A percentile compares a stretch with the other conserved stretches of the same genome.
phyloP scores from a whole-genome alignment of 352 stramenopile species.

The Elongisporangium undulatum region DNA sequence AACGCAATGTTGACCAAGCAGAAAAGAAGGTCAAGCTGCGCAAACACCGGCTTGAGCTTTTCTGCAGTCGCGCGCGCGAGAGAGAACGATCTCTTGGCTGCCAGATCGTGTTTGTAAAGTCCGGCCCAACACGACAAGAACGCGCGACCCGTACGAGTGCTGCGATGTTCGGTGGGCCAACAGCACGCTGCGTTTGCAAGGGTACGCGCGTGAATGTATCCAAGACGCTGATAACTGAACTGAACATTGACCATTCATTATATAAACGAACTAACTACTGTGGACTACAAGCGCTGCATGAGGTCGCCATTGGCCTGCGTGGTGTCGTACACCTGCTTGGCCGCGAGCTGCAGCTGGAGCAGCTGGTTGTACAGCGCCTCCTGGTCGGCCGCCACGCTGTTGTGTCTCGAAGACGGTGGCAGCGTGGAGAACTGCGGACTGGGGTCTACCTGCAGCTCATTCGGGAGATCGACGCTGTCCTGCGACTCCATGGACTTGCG shows the following conservation, averaged over 20 bases:
- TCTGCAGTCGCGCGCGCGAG: no score
- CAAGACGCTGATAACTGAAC: neutral
- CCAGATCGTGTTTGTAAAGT: no score
- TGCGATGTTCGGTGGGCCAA: no score
- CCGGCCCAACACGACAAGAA: no score
- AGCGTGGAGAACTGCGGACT: neutral
- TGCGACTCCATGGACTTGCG: neutral
- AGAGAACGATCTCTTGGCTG: no score
- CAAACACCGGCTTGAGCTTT: neutral
- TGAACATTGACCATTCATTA: neutral
- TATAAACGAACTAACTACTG: neutral
- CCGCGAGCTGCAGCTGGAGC: constrained; percentile 7
- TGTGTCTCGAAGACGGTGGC: neutral
- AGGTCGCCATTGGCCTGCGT: constrained; percentile 6
- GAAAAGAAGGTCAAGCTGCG: neutral
- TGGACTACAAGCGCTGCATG: neutral
- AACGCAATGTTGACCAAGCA: neutral
- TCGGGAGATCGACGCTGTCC: neutral
- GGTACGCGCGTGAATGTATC: no score
- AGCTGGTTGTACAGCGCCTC: constrained; percentile 4
- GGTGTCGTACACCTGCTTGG: constrained; percentile 5
- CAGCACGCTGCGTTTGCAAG: no score
- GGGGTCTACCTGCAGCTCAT: neutral
- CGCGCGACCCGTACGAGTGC: no score
- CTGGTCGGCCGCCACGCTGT: neutral